Percentiles rank a stretch among this genome's conserved stretches.
Evolutionary conservation across 371 early-diverging fungal genomes (phyloP).

Genomic region (Syncephalis plumigaleata): DNA sequence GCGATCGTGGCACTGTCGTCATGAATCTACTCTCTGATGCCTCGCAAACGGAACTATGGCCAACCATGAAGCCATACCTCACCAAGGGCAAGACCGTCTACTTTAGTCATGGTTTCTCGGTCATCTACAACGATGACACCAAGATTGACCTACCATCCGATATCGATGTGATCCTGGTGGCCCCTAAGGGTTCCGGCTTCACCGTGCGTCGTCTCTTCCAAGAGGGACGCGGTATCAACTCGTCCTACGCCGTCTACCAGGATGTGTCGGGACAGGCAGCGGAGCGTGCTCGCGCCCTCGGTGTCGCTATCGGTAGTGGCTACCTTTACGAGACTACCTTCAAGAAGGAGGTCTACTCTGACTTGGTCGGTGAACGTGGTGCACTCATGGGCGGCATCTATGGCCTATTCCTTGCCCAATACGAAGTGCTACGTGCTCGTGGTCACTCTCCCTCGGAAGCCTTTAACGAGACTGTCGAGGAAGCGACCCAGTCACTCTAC

Average conservation of each 20-base stretch:
- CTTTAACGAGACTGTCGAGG: constrained; percentile 98
- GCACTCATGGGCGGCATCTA: constrained; percentile 96
- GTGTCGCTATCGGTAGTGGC: constrained; percentile 90
- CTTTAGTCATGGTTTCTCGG: constrained; percentile 95
- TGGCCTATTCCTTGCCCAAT: constrained; percentile 93
- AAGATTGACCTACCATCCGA: constrained; percentile 78
- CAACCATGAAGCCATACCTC: constrained; percentile 68
- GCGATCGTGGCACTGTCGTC: constrained; percentile 77
- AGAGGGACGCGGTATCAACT: constrained; percentile 95
- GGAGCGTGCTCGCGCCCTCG: constrained; percentile 83
- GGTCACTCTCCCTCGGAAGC: constrained; percentile 96
- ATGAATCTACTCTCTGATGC: constrained; percentile 95
- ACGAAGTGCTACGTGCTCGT: constrained; percentile 86
- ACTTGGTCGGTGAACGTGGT: constrained; percentile 95
- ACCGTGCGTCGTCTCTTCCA: constrained; percentile 93
- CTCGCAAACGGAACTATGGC: constrained; percentile 87
- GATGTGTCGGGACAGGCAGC: constrained; percentile 84
- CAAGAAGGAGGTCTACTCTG: constrained; percentile 93
- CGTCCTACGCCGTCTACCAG: constrained; percentile 89
- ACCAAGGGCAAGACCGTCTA: constrained; percentile 95
- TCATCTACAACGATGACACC: constrained; percentile 87
- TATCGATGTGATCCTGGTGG: constrained; percentile 90
- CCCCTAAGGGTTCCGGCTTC: constrained; percentile 93
- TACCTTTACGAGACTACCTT: constrained; percentile 96
- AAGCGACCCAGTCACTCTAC: constrained; percentile 94